phyloP scores from a whole-genome alignment of 2,329 filamentous ascomycete genomes.

The Claviceps quebecensis region DNA sequence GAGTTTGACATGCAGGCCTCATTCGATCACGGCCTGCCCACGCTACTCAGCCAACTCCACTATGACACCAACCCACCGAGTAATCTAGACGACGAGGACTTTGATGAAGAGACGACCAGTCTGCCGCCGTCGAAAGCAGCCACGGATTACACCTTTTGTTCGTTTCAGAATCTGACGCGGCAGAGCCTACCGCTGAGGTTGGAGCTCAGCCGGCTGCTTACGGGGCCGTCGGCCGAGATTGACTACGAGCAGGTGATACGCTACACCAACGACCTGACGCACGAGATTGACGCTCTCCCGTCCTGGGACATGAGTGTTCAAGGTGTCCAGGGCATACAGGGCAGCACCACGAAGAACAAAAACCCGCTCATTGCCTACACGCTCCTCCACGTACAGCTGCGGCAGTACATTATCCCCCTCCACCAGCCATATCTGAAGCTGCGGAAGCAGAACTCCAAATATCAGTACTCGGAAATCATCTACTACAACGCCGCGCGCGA shows the following conservation, averaged over 20 bases:
- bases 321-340: constrained; percentile 15
- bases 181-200: constrained; percentile 42
- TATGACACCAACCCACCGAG: constrained; percentile 40
- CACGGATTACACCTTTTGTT: constrained; percentile 42
- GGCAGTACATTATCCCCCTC: constrained; percentile 47
- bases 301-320: constrained; percentile 34
- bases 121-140: constrained; percentile 37
- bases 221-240: constrained; percentile 38
- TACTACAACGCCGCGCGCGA: constrained; percentile 50
- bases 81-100: constrained; percentile 45
- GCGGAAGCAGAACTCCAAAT: constrained; percentile 44
- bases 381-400: constrained; percentile 44
- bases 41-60: constrained; percentile 41
- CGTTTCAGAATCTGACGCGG: constrained; percentile 43
- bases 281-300: constrained; percentile 45
- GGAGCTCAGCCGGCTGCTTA: constrained; percentile 42
- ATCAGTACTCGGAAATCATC: constrained; percentile 48
- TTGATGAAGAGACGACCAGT: constrained; percentile 36
- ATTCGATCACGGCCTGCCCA: constrained; percentile 46
- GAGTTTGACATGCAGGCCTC: constrained; percentile 49
- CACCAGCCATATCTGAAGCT: constrained; percentile 48
- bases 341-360: constrained; percentile 21
- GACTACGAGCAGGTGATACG: constrained; percentile 49
- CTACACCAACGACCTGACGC: constrained; percentile 46
- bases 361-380: constrained; percentile 46